Evolutionary conservation across 2,329 filamentous ascomycete species (phyloP).

Genomic region (Trichoderma sp.): DNA sequence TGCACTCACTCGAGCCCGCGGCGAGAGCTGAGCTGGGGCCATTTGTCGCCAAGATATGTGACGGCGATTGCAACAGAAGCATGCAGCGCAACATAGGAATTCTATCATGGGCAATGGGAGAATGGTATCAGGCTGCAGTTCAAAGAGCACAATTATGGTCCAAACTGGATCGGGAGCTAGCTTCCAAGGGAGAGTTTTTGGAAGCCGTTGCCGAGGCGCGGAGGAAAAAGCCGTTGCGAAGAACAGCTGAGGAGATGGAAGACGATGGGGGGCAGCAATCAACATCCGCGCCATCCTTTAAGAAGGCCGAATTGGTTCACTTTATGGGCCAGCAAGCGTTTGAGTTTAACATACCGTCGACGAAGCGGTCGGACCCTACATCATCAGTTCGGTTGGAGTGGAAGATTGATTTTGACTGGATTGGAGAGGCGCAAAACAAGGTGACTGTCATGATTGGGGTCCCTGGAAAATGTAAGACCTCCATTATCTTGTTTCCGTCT

Average conservation of each 20-base stretch:
- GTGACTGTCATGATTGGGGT: slow-evolving; percentile 55
- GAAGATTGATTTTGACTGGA: slow-evolving; percentile 69
- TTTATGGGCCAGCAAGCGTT: slow-evolving; percentile 53
- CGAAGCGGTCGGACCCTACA: slow-evolving; percentile 33
- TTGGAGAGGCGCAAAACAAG: slow-evolving; percentile 64
- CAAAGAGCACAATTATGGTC: slow-evolving; percentile 64
- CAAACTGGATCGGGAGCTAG: slow-evolving; percentile 49
- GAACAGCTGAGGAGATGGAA: slow-evolving; percentile 27
- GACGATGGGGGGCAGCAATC: slow-evolving; percentile 14
- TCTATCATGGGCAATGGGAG: slow-evolving; percentile 64
- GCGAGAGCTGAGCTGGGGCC: slow-evolving; percentile 58
- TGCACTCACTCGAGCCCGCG: slow-evolving; percentile 56
- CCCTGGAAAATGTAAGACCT: slow-evolving; percentile 61
- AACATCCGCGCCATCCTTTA: slow-evolving; percentile 13
- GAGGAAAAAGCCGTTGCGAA: slow-evolving; percentile 26
- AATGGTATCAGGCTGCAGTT: slow-evolving; percentile 63
- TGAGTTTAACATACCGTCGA: slow-evolving; percentile 42
- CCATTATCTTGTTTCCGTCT: no score
- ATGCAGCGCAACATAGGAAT: slow-evolving; percentile 58
- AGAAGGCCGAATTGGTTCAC: slow-evolving; percentile 47
- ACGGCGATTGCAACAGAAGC: slow-evolving; percentile 41
- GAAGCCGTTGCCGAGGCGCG: slow-evolving; percentile 29
- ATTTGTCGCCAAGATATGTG: slow-evolving; percentile 47
- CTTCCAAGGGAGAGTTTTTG: slow-evolving; percentile 31
- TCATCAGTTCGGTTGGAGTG: slow-evolving; percentile 57